phyloP scores from a whole-genome alignment of 2,329 filamentous ascomycete species.

The Blastomyces silverae region DNA sequence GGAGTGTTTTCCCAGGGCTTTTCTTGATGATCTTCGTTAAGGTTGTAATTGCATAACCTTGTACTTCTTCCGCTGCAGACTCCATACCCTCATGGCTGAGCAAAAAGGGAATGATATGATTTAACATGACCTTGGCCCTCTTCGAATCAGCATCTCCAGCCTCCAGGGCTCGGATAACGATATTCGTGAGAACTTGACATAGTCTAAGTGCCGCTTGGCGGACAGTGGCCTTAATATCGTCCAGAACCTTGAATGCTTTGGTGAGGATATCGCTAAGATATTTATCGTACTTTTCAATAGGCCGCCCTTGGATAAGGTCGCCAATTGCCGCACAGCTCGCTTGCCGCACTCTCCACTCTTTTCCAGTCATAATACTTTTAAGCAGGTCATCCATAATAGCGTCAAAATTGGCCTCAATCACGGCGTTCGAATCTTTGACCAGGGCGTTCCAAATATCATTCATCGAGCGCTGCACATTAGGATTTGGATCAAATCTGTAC shows the following conservation, averaged over 20 bases:
- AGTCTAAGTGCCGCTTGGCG: constrained; percentile 71
- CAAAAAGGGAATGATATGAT: constrained; percentile 82
- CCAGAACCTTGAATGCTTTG: constrained; percentile 79
- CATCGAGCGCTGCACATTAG: constrained; percentile 90
- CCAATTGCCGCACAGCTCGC: constrained; percentile 86
- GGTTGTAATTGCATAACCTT: constrained; percentile 72
- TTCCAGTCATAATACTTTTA: constrained; percentile 68
- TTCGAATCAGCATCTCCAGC: constrained; percentile 60
- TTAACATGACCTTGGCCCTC: constrained; percentile 70
- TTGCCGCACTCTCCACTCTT: constrained; percentile 88
- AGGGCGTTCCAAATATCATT: constrained; percentile 94
- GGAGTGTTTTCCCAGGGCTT: constrained; percentile 64
- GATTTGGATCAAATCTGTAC: constrained; percentile 91
- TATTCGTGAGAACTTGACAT: constrained; percentile 76
- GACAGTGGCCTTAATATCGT: constrained; percentile 92
- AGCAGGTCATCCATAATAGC: constrained; percentile 83
- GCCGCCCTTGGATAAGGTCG: constrained; percentile 76
- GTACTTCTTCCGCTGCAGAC: constrained; percentile 80
- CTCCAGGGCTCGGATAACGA: constrained; percentile 77
- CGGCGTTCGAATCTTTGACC: constrained; percentile 76
- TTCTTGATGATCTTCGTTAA: constrained; percentile 87
- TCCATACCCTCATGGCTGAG: constrained; percentile 84
- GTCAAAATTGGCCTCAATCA: constrained; percentile 76
- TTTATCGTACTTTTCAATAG: constrained; percentile 68
- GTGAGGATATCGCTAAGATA: constrained; percentile 82